Percentiles rank a stretch among this genome's conserved stretches.
phyloP scores from a whole-genome alignment of 2,329 filamentous ascomycete genomes.

The Erysiphe pulchra region DNA sequence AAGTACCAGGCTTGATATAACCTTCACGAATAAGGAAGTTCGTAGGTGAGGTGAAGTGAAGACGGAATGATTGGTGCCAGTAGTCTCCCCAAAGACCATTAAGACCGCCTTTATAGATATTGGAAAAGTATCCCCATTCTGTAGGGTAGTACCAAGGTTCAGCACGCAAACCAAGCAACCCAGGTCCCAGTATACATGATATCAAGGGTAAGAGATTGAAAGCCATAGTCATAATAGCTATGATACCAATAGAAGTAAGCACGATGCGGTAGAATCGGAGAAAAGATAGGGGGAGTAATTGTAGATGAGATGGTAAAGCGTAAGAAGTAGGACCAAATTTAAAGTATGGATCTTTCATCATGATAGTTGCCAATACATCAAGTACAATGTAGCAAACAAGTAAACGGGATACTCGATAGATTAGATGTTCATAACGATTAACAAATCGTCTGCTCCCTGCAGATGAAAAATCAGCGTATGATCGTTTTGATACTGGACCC shows the following conservation, averaged over 20 bases:
- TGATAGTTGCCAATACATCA: constrained; percentile 41
- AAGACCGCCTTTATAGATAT: constrained; percentile 42
- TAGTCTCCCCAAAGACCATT: constrained; percentile 60
- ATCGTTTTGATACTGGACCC: constrained; percentile 16
- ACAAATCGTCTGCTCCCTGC: constrained; percentile 21
- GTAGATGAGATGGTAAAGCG: constrained; percentile 20
- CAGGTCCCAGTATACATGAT: constrained; percentile 22
- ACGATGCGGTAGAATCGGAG: constrained; percentile 29
- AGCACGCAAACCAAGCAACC: constrained; percentile 26
- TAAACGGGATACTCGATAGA: constrained; percentile 20
- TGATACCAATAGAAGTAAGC: constrained; percentile 28
- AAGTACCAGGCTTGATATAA: constrained; percentile 16
- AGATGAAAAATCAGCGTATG: constrained; percentile 13
- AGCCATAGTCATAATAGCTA: constrained; percentile 31
- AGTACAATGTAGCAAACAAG: constrained; percentile 35
- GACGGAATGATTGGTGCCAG: constrained; percentile 82
- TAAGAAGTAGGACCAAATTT: constrained; percentile 22
- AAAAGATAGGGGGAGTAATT: constrained; percentile 18
- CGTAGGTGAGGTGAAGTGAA: constrained; percentile 37
- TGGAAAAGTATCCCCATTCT: constrained; percentile 24
- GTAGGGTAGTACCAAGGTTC: constrained; percentile 35
- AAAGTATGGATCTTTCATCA: constrained; percentile 63
- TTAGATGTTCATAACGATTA: constrained; percentile 21
- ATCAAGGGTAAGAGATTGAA: constrained; percentile 34
- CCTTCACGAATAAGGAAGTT: constrained; percentile 19